phyloP scores from a whole-genome alignment of 2,329 filamentous ascomycete species.

The Metarhizium album region DNA sequence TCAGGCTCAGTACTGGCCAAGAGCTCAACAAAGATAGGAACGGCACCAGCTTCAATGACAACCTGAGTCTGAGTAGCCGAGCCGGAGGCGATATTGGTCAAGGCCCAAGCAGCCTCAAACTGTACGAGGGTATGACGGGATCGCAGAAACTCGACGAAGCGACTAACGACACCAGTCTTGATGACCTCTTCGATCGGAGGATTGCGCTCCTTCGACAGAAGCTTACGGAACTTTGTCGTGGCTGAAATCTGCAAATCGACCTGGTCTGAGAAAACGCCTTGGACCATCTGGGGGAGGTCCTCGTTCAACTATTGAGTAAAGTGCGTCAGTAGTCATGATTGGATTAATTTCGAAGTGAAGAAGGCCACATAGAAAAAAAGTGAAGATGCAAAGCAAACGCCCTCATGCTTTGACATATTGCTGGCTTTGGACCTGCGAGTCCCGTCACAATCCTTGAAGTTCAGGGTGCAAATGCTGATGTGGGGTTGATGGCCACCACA shows the following conservation, averaged over 20 bases:
- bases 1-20: conserved; percentile 93
- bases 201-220: conserved; percentile 97
- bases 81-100: conserved; percentile 98
- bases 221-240: conserved; percentile 96
- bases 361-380: not conserved
- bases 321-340: not conserved
- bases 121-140: conserved; percentile 97
- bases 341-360: not conserved
- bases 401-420: not conserved
- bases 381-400: not conserved
- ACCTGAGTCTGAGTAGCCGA: conserved; percentile 97
- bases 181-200: conserved; percentile 98
- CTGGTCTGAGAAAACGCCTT: conserved; percentile 96
- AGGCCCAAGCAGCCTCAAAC: conserved; percentile 96
- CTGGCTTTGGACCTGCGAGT: conserved; percentile 6
- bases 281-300: conserved; percentile 96
- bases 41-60: conserved; percentile 94
- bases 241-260: conserved; percentile 96
- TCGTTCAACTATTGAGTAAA: conserved; percentile 64
- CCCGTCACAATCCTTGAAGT: conserved; percentile 6
- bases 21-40: conserved; percentile 96
- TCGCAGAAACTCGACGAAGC: conserved; percentile 96
- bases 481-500: conserved; percentile 20
- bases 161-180: conserved; percentile 93
- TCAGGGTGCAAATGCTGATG: conserved; percentile 17